Evolutionary conservation across 2,329 filamentous ascomycete genomes (phyloP).

Genomic region (Geosmithia flava): DNA sequence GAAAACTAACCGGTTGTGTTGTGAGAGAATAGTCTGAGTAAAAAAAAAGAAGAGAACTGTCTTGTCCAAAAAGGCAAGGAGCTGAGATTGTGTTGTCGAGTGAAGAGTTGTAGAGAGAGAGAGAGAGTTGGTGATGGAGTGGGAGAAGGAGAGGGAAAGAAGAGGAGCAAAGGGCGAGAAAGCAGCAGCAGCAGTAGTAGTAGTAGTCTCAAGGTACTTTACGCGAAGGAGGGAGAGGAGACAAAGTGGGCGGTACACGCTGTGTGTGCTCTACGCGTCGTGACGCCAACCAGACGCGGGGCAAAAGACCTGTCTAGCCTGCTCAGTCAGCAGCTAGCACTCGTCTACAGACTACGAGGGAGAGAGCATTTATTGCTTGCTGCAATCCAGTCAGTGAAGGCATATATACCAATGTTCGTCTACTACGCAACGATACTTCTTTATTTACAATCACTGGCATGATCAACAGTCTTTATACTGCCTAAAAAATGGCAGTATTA

Average conservation of each 20-base stretch:
- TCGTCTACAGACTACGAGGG: too few relatives aligned
- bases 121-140: not conserved
- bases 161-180: slow-evolving; percentile 1
- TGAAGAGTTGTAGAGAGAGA: not conserved
- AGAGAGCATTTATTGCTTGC: too few relatives aligned
- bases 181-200: not conserved
- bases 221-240: slow-evolving; percentile 13
- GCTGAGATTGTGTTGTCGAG: not conserved
- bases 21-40: not conserved
- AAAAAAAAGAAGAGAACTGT: not conserved
- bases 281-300: slow-evolving; percentile 18
- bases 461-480: too few relatives aligned
- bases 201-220: slow-evolving; percentile 17
- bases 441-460: too few relatives aligned
- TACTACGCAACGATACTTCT: too few relatives aligned
- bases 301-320: slow-evolving; percentile 2
- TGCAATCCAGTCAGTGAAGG: too few relatives aligned
- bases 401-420: too few relatives aligned
- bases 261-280: slow-evolving; percentile 16
- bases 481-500: too few relatives aligned
- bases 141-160: slow-evolving; percentile 4
- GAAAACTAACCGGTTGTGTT: not conserved
- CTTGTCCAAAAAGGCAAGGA: not conserved
- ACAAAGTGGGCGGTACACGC: not conserved
- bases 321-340: not conserved